These are phyloP conservation scores for Coemansia sp. DNA, from an alignment of 192 early-diverging fungal genomes.

Conservation along the genomic window DNA sequence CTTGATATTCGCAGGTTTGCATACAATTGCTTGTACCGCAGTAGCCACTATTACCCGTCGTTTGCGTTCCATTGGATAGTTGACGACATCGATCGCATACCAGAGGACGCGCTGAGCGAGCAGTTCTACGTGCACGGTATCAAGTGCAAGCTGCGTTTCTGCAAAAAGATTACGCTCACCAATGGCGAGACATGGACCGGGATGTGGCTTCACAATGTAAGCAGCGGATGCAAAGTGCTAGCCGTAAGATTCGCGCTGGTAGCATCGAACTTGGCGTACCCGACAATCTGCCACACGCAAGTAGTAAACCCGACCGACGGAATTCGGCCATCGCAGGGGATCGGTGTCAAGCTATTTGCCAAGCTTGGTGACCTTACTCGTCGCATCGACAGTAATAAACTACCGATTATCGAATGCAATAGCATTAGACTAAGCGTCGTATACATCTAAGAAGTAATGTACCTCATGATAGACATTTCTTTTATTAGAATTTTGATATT, in stretches of 20 bases:
- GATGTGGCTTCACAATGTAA: slow-evolving; percentile 37
- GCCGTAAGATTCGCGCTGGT: slow-evolving; percentile 21
- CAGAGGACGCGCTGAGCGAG: slow-evolving; percentile 22
- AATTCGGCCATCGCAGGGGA: slow-evolving; percentile 30
- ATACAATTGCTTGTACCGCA: slow-evolving; percentile 14
- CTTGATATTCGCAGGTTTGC: slow-evolving; percentile 25
- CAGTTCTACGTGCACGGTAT: slow-evolving; percentile 25
- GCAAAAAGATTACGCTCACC: slow-evolving; percentile 14
- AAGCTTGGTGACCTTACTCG: slow-evolving; percentile 2
- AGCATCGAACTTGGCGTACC: slow-evolving; percentile 25
- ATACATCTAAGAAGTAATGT: neutral
- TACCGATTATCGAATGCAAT: slow-evolving; percentile 6
- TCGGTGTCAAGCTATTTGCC: slow-evolving; percentile 29
- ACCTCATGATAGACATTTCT: neutral
- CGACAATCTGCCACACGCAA: slow-evolving; percentile 14
- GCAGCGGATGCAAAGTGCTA: slow-evolving; percentile 15
- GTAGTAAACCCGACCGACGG: slow-evolving; percentile 22
- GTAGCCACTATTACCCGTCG: neutral
- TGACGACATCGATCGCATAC: neutral
- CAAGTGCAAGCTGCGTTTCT: slow-evolving; percentile 25
- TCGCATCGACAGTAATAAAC: neutral
- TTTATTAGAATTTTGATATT: neutral
- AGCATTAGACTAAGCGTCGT: slow-evolving; percentile 9
- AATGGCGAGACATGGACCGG: slow-evolving; percentile 37
- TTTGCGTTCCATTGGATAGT: slow-evolving; percentile 31